These are phyloP conservation scores for Ustilaginoidea virens DNA, from an alignment of 2,329 filamentous ascomycete genomes.

Conservation along the genomic window DNA sequence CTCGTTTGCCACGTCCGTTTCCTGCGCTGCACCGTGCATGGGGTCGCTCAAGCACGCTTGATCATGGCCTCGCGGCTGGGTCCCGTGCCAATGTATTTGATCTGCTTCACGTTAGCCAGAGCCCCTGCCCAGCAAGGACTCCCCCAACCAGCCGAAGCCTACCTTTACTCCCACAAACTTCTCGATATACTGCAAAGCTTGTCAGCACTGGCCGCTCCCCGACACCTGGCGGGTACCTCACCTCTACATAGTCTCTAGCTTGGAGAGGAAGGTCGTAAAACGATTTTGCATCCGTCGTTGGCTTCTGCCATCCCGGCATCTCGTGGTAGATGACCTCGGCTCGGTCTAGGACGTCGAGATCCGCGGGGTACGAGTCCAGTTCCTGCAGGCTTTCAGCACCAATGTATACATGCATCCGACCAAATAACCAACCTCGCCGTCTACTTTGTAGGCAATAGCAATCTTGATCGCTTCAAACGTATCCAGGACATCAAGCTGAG, in stretches of 20 bases:
- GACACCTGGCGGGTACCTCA: constrained; percentile 7
- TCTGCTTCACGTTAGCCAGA: constrained; percentile 9
- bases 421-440: constrained; percentile 11
- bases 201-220: constrained; percentile 6
- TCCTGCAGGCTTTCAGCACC: constrained; percentile 14
- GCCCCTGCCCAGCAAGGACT: constrained; percentile 4
- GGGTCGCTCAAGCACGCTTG: constrained; percentile 4
- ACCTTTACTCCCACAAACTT: constrained; percentile 44
- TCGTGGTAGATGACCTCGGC: constrained; percentile 53
- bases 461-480: constrained; percentile 4
- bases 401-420: constrained; percentile 5
- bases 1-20: not conserved
- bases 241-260: constrained; percentile 48
- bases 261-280: constrained; percentile 49
- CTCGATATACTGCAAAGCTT: constrained; percentile 37
- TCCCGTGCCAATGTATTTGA: constrained; percentile 9
- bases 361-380: constrained; percentile 42
- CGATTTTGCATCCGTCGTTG: constrained; percentile 42
- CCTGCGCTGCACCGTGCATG: not conserved
- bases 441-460: constrained; percentile 49
- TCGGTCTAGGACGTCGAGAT: constrained; percentile 39
- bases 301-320: constrained; percentile 52
- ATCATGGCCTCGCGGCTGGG: constrained; percentile 9
- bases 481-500: constrained; percentile 10
- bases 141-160: constrained; percentile 5